Conservation (phyloP, 805 yeast species). For the Millerozyma miso region DNA sequence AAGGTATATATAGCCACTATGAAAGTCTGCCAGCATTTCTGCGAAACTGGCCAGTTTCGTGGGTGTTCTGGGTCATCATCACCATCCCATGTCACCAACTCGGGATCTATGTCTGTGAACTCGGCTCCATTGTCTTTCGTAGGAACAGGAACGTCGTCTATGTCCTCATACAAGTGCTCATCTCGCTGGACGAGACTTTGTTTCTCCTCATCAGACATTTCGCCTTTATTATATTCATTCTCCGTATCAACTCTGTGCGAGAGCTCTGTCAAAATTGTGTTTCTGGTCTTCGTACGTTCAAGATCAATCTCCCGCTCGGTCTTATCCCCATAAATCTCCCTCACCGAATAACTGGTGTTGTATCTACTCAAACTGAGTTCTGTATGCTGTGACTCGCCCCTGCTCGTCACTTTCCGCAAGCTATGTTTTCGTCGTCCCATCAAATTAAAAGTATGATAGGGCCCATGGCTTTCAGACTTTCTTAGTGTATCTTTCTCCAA, state of each 20-base stretch:
- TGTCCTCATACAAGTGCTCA: constrained; percentile 6
- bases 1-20: constrained; percentile 54
- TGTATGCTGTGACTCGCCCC: not conserved
- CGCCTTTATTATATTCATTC: constrained; percentile 5
- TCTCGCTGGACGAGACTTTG: constrained; percentile 5
- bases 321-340: constrained; percentile 39
- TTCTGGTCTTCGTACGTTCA: constrained; percentile 40
- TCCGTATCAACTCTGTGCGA: constrained; percentile 19
- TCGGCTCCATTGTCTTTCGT: constrained; percentile 47
- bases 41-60: constrained; percentile 50
- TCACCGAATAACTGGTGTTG: constrained; percentile 20
- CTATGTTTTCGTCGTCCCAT: not conserved
- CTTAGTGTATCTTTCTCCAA: not conserved
- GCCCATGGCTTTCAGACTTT: not conserved
- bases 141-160: constrained; percentile 31
- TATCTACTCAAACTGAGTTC: constrained; percentile 4
- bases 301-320: constrained; percentile 33
- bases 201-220: constrained; percentile 4
- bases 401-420: not conserved
- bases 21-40: constrained; percentile 41
- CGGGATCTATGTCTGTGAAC: constrained; percentile 54
- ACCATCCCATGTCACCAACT: constrained; percentile 65
- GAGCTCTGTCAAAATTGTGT: constrained; percentile 39
- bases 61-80: constrained; percentile 59
- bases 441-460: not conserved